Base-by-base conservation (phyloP, 2,329 filamentous ascomycete genomes). In the Knufia petricola region DNA sequence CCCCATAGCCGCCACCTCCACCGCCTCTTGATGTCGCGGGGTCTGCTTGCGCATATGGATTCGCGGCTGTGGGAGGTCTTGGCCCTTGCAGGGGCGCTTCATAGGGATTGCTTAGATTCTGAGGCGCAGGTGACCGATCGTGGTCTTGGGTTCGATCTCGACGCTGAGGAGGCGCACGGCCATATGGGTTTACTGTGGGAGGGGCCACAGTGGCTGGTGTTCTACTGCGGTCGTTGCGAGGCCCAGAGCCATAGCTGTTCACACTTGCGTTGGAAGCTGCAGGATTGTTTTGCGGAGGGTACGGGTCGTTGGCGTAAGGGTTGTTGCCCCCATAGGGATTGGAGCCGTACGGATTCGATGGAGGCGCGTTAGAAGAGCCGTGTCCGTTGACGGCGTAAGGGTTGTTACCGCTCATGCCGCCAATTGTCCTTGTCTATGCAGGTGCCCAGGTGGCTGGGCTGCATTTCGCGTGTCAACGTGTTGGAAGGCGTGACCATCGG, bases 191-290 rank as follows among this genome's bases (percentile, higher is more conserved):
- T 19, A 52, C 47, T 24, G 15, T 13, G 4, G 19, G 34, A 7
- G 48, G 20, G 12, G 40, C 2, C 31, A 17, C 20, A 46, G 15
- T 21, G 12, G 15, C 23, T 20, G 53, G 40, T 30, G 48, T 50
- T 44, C 53, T 52, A 44, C 53, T 52, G 44, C 53, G 55, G 19
- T 57, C 55, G 12, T 21, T 32, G 3, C 52, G 51, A 19, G 55
- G 51, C 31, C 49, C 52, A 32, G 55, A 52, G 34, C 49, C 52
- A 36, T 53, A 53, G 49, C 55, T 56, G 46, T 56, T 57, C 36
- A 58, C 52, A 38, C 53, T 56, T 4, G 56, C 50, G 20, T 49
- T 55, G 30, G 56, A 58, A 19, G 44, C 32, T 36, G 32, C 13
- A n/a, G 32, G 49, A 48, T 58, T 58, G 41, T 54, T 53, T 24